These are phyloP conservation scores for Naganishia vishniacii DNA, from an alignment of 768 basidiomycete species.

Conservation along the genomic window DNA sequence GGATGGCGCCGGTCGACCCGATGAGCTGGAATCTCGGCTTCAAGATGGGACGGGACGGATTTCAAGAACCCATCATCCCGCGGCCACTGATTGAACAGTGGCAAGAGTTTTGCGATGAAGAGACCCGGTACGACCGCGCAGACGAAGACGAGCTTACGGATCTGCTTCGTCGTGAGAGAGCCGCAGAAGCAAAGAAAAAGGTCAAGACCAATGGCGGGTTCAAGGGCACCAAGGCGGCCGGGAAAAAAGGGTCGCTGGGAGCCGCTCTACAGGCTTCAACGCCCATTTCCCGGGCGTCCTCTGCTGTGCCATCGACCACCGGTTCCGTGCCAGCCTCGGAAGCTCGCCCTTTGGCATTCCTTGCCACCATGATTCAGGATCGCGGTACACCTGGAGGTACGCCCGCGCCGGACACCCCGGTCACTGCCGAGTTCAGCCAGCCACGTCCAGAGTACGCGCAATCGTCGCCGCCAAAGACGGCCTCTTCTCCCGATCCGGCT, in stretches of 20 bases:
- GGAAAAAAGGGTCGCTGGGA: slow-evolving; percentile 7
- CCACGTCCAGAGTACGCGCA: background rate
- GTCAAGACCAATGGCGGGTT: slow-evolving; percentile 2
- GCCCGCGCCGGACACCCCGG: slow-evolving; percentile 3
- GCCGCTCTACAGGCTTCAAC: slow-evolving; percentile 4
- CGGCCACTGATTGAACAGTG: slow-evolving; percentile 79
- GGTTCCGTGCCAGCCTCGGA: background rate
- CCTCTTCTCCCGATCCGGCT: background rate
- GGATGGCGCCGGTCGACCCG: slow-evolving; percentile 34
- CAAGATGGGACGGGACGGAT: background rate
- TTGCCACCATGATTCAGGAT: slow-evolving; percentile 15
- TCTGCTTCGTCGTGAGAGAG: slow-evolving; percentile 34
- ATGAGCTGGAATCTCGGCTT: slow-evolving; percentile 37
- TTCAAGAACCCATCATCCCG: slow-evolving; percentile 38
- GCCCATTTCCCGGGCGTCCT: slow-evolving; percentile 6
- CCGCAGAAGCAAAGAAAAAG: slow-evolving; percentile 25
- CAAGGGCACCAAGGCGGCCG: background rate
- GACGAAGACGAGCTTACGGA: slow-evolving; percentile 61
- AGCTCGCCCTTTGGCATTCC: background rate
- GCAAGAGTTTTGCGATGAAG: slow-evolving; percentile 74
- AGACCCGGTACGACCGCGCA: slow-evolving; percentile 66
- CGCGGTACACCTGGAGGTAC: slow-evolving; percentile 1
- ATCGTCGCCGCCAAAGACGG: background rate
- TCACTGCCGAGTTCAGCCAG: background rate
- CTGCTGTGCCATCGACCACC: background rate